A percentile compares a stretch with the other conserved stretches of the same genome.
These are phyloP conservation scores for Neurospora cerealis DNA, from an alignment of 495 filamentous ascomycete species.

Conservation along the genomic window DNA sequence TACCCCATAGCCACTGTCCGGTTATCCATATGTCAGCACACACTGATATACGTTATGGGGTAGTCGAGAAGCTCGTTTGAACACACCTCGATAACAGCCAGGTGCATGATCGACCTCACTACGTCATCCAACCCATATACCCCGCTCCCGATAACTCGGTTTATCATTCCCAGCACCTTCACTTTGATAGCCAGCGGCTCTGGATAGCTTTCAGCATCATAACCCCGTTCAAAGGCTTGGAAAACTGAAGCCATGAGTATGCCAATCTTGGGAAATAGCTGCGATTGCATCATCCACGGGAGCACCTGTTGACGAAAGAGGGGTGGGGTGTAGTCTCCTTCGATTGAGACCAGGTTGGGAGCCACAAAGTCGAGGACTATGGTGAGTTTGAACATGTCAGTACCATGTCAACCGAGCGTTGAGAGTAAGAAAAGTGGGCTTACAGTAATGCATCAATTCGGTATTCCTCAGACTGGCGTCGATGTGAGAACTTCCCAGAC, in stretches of 20 bases:
- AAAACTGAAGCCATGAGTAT: constrained; percentile 18
- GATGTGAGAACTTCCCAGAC: constrained; percentile 7
- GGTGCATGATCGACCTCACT: constrained; percentile 12
- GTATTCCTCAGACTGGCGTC: constrained; percentile 9
- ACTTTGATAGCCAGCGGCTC: constrained; percentile 11
- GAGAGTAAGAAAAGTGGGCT: background rate
- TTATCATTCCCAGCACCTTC: constrained; percentile 14
- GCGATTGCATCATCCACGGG: constrained; percentile 21
- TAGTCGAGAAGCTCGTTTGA: background rate
- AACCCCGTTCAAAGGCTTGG: constrained; percentile 4
- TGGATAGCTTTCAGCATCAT: background rate
- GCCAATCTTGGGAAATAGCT: constrained; percentile 17
- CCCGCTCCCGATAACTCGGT: constrained; percentile 5
- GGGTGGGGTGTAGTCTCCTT: constrained; percentile 7
- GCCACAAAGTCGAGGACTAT: constrained; percentile 15
- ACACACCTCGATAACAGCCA: constrained; percentile 15
- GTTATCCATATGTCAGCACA: background rate
- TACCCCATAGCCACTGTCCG: constrained; percentile 18
- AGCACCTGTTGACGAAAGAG: constrained; percentile 11
- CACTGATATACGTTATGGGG: background rate
- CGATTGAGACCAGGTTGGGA: constrained; percentile 16
- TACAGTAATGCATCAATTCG: constrained; percentile 17
- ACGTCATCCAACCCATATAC: constrained; percentile 11
- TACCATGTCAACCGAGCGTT: background rate
- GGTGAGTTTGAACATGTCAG: background rate